Base-by-base conservation (phyloP, 2,329 filamentous ascomycete genomes). In the Pezizomycotina sp. region DNA sequence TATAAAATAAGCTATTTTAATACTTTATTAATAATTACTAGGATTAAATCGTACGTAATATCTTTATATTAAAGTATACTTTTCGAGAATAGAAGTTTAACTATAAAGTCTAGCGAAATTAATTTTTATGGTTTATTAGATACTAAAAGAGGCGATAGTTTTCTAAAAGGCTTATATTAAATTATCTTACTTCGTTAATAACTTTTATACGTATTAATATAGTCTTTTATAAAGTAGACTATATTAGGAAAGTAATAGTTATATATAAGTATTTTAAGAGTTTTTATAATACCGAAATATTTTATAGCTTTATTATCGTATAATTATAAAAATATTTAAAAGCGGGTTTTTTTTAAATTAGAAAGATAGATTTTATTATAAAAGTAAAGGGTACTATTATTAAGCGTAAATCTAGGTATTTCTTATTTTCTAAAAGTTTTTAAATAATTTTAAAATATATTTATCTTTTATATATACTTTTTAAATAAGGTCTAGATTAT, bases 11-110 rank as follows among this genome's bases (percentile, higher is more conserved):
- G 34, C 34, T 37, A 44, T 47, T 13, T 55, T 55, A 5, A 42
- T 47, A 50, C 44, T 15, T 46, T 10, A 26, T 51, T 36, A 6
- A 50, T 41, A 12, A 55, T 28, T 20, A 52, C 40, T 23, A 48
- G 38, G 14, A 53, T 45, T 5, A 28, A 10, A 14, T 51, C 23
- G 13, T 42, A 18, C n/a, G n/a, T n/a, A n/a, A n/a, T n/a, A n/a
- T n/a, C n/a, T n/a, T n/a, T n/a, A n/a, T n/a, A n/a, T n/a, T n/a
- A n/a, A n/a, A n/a, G n/a, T n/a, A n/a, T n/a, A 12, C 27, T 5
- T 4, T 26, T 7, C 15, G 13, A 6, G 12, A 23, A 23, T 15
- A 38, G 49, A 12, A 48, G 20, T 8, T 30, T 25, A 23, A 23
- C 38, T 23, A 45, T 47, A 30, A 45, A 50, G 27, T 48, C 35